Base-by-base conservation (phyloP, 371 early-diverging fungal species). In the Gilbertella persicaria region DNA sequence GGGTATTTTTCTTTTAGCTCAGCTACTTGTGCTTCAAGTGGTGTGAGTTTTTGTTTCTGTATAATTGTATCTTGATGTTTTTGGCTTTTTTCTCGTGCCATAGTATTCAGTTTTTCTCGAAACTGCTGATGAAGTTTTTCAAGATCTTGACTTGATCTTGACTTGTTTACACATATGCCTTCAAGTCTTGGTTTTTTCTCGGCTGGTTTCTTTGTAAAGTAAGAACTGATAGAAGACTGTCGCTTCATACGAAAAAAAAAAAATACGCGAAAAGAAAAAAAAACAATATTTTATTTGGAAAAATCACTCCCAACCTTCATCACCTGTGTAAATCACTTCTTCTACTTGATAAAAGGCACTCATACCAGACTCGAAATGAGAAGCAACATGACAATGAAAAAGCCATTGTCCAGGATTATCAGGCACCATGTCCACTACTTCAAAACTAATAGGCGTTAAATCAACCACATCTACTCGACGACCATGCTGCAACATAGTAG, bases 21-120 rank as follows among this genome's bases (percentile, higher is more conserved):
- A 8, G 89, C 66, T 19, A 85, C 87, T 63, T 95, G 95, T 28
- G 68, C 53, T 67, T 95, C 95, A 21, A 95, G 69, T 3, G 94
- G 92, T 5, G 93, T 92, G 54, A 82, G 89, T 46, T 82, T 78
- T 37, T 58, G 54, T 0, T 42, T 28, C 7, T 28, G 16, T 7
- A 39, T 42, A 0, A 24, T 21, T 4, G 47, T 17, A 2, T 50
- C 40, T 37, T 50, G 23, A 5, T 40, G 23, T 40, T 63, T 60
- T 14, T 48, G 19, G 1, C 29, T 35, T n/a, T 33, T 47, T 17
- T 61, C 30, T 28, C 64, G 50, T 8, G 55, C 55, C n/a, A 62
- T 19, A 13, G 61, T 42, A 4, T 67, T 66, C 36, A 67, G 69
- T 13, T 55, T 64, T 14, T 58, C 57, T 1, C 55, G 56, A 52